Base-by-base conservation (phyloP, 2,329 filamentous ascomycete genomes). In the Penicillium fuscoglaucum region DNA sequence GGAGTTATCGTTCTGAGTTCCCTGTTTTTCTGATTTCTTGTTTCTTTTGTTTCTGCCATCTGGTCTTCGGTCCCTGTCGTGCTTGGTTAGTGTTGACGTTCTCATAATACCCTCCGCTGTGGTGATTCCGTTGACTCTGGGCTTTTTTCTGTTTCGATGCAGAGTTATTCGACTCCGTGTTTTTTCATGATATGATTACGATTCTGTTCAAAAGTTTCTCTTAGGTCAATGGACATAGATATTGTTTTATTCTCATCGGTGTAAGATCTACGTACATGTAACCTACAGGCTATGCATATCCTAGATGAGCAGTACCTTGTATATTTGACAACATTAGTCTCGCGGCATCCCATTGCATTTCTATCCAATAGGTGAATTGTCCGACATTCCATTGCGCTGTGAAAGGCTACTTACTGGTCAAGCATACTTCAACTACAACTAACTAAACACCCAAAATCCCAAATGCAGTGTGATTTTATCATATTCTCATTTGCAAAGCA, bases 91-190 rank as follows among this genome's bases (percentile, higher is more conserved):
- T 57, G 54, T 52, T 46, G 48, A 47, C 31, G 55, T 48, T 58
- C 50, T 57, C 50, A 58, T 58, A 57, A 58, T 58, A 58, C 55
- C 55, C 55, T 53, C 50, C 55, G 50, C 55, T 58, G 49, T 57
- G 55, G 55, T 55, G 45, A 50, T 58, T 58, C 55, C 55, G 55
- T 58, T 54, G 55, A 54, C 55, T 47, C 19, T 53, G 50, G 55
- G 50, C 55, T 41, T 35, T 50, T 47, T 47, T 39, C 29, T 53
- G 28, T 40, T 52, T 28, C 45, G 43, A 52, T 57, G 54, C 48
- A 57, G 55, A 57, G 49, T 46, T 52, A 47, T 21, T 49, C 9
- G 24, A 40, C 49, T 58, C 33, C 41, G 35, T 35, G 19, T 57
- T 28, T 39, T 57, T 35, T 57, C 44, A 58, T 58, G 55, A 58